Conservation (phyloP, 768 basidiomycete genomes). For the Suillus tomentosus region DNA sequence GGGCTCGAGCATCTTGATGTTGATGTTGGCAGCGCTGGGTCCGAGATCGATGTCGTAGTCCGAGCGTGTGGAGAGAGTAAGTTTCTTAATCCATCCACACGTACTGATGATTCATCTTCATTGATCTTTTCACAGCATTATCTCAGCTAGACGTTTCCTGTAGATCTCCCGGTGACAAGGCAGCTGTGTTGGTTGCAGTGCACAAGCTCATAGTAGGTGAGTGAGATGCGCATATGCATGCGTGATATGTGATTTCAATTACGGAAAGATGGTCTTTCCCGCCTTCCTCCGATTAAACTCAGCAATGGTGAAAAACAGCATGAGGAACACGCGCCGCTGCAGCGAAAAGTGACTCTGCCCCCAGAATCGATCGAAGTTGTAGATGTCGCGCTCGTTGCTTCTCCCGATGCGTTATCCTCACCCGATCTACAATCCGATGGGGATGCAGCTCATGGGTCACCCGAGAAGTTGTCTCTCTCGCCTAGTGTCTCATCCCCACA, state of each 20-base stretch:
- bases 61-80: constrained; percentile 76
- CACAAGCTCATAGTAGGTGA: constrained; percentile 87
- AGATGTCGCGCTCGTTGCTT: constrained; percentile 6
- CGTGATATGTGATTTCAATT: neutral
- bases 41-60: constrained; percentile 63
- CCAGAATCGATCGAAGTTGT: neutral
- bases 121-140: constrained; percentile 43
- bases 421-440: constrained; percentile 7
- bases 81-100: constrained; percentile 25
- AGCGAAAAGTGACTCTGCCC: neutral
- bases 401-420: constrained; percentile 11
- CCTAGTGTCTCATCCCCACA: constrained; percentile 11
- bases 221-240: constrained; percentile 25
- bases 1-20: constrained; percentile 88
- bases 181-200: constrained; percentile 74
- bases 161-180: constrained; percentile 76
- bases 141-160: constrained; percentile 49
- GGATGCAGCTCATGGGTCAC: constrained; percentile 10
- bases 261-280: constrained; percentile 68
- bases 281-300: constrained; percentile 71
- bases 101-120: constrained; percentile 30
- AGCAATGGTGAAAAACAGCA: constrained; percentile 56
- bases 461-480: constrained; percentile 13
- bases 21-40: constrained; percentile 56
- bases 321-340: constrained; percentile 21